Evolutionary conservation across 805 yeast species (phyloP).

Genomic region (Candida orba): DNA sequence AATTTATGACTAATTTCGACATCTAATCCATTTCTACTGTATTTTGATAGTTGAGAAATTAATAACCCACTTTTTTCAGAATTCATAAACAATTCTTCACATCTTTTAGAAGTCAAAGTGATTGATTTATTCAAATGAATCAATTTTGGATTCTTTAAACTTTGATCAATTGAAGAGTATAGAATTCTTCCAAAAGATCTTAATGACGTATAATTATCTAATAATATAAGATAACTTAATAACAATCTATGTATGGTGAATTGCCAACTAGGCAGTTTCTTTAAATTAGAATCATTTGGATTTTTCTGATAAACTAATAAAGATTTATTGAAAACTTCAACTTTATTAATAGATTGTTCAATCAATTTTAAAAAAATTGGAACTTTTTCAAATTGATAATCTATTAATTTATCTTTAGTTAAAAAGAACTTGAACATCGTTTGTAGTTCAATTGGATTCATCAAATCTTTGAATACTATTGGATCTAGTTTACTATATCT

Average conservation of each 20-base stretch:
- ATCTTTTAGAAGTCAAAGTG: constrained; percentile 18
- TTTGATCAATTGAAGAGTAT: constrained; percentile 31
- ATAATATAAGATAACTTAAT: constrained; percentile 29
- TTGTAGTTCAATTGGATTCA: constrained; percentile 28
- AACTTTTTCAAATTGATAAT: constrained; percentile 24
- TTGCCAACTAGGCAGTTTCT: constrained; percentile 30
- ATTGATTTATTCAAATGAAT: constrained; percentile 13
- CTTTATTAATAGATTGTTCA: constrained; percentile 16
- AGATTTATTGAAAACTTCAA: constrained; percentile 19
- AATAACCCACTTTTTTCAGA: constrained; percentile 37
- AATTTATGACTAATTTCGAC: constrained; percentile 27
- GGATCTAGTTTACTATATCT: constrained; percentile 20
- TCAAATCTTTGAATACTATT: constrained; percentile 24
- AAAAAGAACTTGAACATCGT: constrained; percentile 27
- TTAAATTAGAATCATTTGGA: constrained; percentile 17
- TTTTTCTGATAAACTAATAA: constrained; percentile 21
- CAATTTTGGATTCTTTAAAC: constrained; percentile 34
- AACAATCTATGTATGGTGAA: constrained; percentile 41
- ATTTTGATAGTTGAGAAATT: constrained; percentile 35
- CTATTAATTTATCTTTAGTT: constrained; percentile 19
- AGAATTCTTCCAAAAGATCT: constrained; percentile 36
- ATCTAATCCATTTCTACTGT: constrained; percentile 31
- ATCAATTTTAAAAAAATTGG: constrained; percentile 21
- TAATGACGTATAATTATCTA: constrained; percentile 35
- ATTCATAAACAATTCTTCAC: constrained; percentile 32